Evolutionary conservation across 2,329 filamentous ascomycete genomes (phyloP), one percentile per base, ranked within the genome.

Genomic region (Ascochyta rabiei): DNA sequence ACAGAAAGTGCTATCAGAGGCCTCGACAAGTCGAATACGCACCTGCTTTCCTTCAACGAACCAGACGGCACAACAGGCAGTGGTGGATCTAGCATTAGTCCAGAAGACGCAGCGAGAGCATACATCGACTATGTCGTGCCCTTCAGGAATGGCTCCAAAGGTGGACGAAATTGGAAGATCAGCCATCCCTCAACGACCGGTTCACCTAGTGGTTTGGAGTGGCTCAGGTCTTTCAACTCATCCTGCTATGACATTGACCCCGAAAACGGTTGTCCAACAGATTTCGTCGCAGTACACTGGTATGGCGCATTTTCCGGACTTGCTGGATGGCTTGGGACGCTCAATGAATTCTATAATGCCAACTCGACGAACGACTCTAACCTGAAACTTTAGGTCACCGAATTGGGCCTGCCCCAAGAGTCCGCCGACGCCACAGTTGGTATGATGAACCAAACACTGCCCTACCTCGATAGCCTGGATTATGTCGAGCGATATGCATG

Each of bases 41-140:
- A 90, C 64, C 82, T 91, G 2, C 77, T 95, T 16, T 82, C 80
- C 10, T 93, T 92, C 80, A 95, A 95, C 73, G 90, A 96, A 73
- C 91, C 91, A 1, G 89, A 95, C 67, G 85, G 84, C 12, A 77
- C 78, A 1, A 64, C 64, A 0, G 68, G 69, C 1, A 82, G 79
- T 15, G 89, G 89, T 19, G 90, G 90, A 4, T 88, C 84, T 62
- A 79, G 84, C 59, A 79, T 93, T 24, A 71, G 78, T 1, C 86
- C 90, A 0, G 71, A 79, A 15, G 75, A 77, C 1, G 90, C 90
- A 0, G 91, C 90, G 1, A 74, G 81, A 56, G 82, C 86, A 3
- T 95, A 90, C 86, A 85, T 89, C 26, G 79, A 82, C 37, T 86
- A 91, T 65, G 85, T 95, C 45, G 83, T 89, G 46, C 90, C 90